A percentile compares a stretch with the other conserved stretches of the same genome.
phyloP scores from a whole-genome alignment of 306 rosid species.

The Cicer pinnatifidum region DNA sequence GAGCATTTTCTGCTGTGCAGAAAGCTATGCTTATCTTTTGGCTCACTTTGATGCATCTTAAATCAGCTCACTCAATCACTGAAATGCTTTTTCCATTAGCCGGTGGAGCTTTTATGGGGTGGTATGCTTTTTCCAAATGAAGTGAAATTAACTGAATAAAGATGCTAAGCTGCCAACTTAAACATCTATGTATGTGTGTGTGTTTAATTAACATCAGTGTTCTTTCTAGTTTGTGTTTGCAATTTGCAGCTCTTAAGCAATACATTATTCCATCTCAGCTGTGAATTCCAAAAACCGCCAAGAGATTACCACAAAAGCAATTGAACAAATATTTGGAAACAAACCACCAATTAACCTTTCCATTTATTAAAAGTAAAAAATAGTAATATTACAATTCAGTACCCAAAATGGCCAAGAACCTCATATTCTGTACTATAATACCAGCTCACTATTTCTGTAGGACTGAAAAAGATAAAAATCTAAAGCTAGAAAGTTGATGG shows the following conservation, averaged over 20 bases:
- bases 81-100: not conserved
- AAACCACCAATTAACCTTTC: slow-evolving; percentile 21
- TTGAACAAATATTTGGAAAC: not conserved
- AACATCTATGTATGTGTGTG: not conserved
- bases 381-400: slow-evolving; percentile 1
- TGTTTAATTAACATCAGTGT: not conserved
- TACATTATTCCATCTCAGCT: not conserved
- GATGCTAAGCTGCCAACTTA: not conserved
- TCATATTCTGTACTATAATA: slow-evolving; percentile 2
- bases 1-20: not conserved
- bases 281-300: not conserved
- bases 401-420: slow-evolving; percentile 32
- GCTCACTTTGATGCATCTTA: not conserved
- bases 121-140: not conserved
- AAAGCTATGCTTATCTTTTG: not conserved
- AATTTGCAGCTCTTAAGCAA: not conserved
- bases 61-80: not conserved
- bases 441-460: slow-evolving; percentile 15
- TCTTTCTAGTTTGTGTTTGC: not conserved
- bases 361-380: not conserved
- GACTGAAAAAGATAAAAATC: slow-evolving; percentile 5
- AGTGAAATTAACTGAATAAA: not conserved
- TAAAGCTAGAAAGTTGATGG: slow-evolving; percentile 2
- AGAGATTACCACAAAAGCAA: slow-evolving; percentile 40
- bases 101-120: not conserved